These are phyloP conservation scores for Monosporozyma servazzii DNA, from an alignment of 805 yeast genomes.

Conservation along the genomic window DNA sequence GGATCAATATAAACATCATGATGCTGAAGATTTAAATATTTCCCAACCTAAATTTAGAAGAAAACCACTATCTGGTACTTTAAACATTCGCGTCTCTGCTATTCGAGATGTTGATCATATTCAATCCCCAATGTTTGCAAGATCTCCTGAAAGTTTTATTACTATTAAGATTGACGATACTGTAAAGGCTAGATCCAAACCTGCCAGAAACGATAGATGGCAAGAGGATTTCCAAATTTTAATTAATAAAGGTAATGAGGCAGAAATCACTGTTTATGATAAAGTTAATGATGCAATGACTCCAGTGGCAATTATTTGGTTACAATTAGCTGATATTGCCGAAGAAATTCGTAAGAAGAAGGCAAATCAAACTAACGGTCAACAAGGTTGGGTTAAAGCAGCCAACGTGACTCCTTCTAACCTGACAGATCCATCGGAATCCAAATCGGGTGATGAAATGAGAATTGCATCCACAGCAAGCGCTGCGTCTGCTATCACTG, in stretches of 20 bases:
- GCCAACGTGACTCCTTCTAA: slow-evolving; percentile 29
- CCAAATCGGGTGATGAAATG: neutral
- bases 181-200: slow-evolving; percentile 64
- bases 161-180: slow-evolving; percentile 83
- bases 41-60: slow-evolving; percentile 68
- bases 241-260: slow-evolving; percentile 86
- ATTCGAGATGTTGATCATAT: slow-evolving; percentile 89
- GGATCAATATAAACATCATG: slow-evolving; percentile 49
- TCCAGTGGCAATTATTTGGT: slow-evolving; percentile 92
- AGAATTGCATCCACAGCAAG: slow-evolving; percentile 1
- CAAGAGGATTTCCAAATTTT: slow-evolving; percentile 69
- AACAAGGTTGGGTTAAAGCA: slow-evolving; percentile 85
- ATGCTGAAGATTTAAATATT: slow-evolving; percentile 49
- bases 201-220: slow-evolving; percentile 72
- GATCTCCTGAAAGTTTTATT: slow-evolving; percentile 71
- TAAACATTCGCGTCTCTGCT: slow-evolving; percentile 63
- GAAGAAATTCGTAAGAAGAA: slow-evolving; percentile 91
- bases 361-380: slow-evolving; percentile 61
- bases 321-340: slow-evolving; percentile 79
- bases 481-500: neutral
- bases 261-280: slow-evolving; percentile 82
- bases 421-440: neutral
- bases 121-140: slow-evolving; percentile 69
- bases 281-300: slow-evolving; percentile 52
- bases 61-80: slow-evolving; percentile 73